Conservation (phyloP, 805 yeast genomes). For the Cyberlindnera suaveolens region DNA sequence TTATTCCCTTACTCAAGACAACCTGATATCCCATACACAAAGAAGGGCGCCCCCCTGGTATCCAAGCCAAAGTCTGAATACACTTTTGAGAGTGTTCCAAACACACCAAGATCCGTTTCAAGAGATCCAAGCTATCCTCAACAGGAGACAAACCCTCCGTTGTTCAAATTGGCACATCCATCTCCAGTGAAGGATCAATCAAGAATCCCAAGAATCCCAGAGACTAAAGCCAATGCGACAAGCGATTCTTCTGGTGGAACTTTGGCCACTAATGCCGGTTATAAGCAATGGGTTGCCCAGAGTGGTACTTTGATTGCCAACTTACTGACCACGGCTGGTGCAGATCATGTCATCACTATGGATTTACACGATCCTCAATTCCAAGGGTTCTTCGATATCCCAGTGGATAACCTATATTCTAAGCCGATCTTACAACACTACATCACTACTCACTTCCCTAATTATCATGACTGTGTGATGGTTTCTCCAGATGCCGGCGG, state of each 20-base stretch:
- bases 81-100: constrained; percentile 44
- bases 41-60: constrained; percentile 64
- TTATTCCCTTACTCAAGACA: constrained; percentile 94
- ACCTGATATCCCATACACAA: constrained; percentile 84
- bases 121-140: neutral
- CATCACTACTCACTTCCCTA: constrained; percentile 70
- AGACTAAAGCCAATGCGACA: constrained; percentile 17
- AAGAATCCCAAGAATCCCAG: constrained; percentile 29
- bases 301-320: constrained; percentile 90
- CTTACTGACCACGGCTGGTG: constrained; percentile 84
- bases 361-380: constrained; percentile 97
- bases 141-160: no score
- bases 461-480: constrained; percentile 76
- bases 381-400: constrained; percentile 95
- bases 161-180: no score
- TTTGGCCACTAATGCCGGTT: constrained; percentile 47
- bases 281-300: constrained; percentile 94
- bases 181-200: neutral
- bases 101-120: constrained; percentile 35
- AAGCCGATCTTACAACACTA: constrained; percentile 84
- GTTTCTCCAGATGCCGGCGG: constrained; percentile 99
- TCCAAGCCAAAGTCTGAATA: constrained; percentile 32
- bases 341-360: constrained; percentile 95
- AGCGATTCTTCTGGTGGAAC: constrained; percentile 10
- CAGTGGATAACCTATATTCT: constrained; percentile 90